Evolutionary conservation across 2,329 filamentous ascomycete species (phyloP).

Genomic region (Apiospora sp.): DNA sequence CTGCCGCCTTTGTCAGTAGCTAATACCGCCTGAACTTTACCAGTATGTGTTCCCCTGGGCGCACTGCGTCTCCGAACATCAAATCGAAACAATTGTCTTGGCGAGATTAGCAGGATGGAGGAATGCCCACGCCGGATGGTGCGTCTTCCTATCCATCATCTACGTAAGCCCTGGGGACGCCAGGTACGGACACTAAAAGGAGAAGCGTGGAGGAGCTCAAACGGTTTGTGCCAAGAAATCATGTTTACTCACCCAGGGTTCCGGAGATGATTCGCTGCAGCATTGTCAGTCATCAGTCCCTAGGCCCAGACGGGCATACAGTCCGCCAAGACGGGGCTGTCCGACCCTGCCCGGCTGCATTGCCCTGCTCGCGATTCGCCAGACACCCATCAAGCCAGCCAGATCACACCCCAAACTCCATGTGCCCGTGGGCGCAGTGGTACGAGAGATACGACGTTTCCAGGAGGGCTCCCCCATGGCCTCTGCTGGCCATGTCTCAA

Average conservation of each 20-base stretch:
- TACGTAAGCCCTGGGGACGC: neutral
- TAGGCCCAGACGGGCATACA: neutral
- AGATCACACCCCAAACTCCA: neutral
- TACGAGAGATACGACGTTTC: slow-evolving; percentile 11
- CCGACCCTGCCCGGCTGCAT: neutral
- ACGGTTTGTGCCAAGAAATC: slow-evolving; percentile 17
- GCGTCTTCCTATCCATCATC: neutral
- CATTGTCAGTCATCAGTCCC: neutral
- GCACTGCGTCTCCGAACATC: neutral
- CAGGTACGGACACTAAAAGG: neutral
- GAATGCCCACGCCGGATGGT: slow-evolving; percentile 7
- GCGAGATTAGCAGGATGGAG: slow-evolving; percentile 15
- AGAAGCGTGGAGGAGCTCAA: neutral
- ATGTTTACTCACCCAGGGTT: neutral
- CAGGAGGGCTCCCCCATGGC: neutral
- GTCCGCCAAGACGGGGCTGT: neutral
- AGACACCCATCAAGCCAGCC: neutral
- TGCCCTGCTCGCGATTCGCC: neutral
- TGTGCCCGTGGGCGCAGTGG: neutral
- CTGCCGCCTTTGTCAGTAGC: neutral
- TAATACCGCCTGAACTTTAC: neutral
- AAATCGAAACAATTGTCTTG: neutral
- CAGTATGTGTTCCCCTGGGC: neutral
- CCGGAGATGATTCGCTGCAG: neutral
- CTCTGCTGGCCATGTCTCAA: slow-evolving; percentile 7